These are phyloP conservation scores for Tilletia caries DNA, from an alignment of 1,284 basidiomycete genomes.

Conservation along the genomic window DNA sequence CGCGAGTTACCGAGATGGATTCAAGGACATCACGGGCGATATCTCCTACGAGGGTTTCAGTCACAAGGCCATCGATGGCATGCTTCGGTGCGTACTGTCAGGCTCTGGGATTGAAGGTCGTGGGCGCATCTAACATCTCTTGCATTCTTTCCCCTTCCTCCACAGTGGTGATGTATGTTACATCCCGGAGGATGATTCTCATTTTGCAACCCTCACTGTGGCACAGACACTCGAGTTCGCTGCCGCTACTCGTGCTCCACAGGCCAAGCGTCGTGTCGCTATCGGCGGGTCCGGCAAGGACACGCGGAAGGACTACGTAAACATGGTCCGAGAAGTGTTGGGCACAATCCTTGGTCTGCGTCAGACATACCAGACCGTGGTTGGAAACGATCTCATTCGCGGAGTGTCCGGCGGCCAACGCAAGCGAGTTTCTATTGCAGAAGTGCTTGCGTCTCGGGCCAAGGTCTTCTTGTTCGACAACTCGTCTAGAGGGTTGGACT, in stretches of 20 bases:
- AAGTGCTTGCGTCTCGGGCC: constrained; percentile 54
- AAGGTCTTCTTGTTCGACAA: constrained; percentile 41
- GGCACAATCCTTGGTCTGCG: constrained; percentile 41
- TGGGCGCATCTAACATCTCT: too few species aligned
- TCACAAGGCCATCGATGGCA: constrained; percentile 36
- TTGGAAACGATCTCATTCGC: constrained; percentile 48
- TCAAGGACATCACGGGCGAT: constrained; percentile 35
- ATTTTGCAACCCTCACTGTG: constrained; percentile 39
- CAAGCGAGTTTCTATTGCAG: constrained; percentile 44
- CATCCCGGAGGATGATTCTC: constrained; percentile 11
- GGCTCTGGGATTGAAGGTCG: too few species aligned
- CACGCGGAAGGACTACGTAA: constrained; percentile 22
- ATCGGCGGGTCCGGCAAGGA: constrained; percentile 15
- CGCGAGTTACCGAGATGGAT: constrained; percentile 45
- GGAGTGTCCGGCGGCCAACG: constrained; percentile 57
- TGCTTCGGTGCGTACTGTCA: constrained; percentile 31
- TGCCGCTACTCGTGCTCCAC: constrained; percentile 39
- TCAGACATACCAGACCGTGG: constrained; percentile 51
- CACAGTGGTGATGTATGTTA: constrained; percentile 10
- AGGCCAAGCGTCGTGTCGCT: constrained; percentile 26
- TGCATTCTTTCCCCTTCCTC: constrained; percentile 10
- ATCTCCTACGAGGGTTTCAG: constrained; percentile 37
- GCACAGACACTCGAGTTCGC: constrained; percentile 41
- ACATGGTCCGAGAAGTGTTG: constrained; percentile 34
- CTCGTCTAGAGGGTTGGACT: constrained; percentile 44